Percentiles rank a stretch among this genome's conserved stretches.
These are phyloP conservation scores for Penicillium paradoxum DNA, from an alignment of 495 filamentous ascomycete genomes.

Conservation along the genomic window DNA sequence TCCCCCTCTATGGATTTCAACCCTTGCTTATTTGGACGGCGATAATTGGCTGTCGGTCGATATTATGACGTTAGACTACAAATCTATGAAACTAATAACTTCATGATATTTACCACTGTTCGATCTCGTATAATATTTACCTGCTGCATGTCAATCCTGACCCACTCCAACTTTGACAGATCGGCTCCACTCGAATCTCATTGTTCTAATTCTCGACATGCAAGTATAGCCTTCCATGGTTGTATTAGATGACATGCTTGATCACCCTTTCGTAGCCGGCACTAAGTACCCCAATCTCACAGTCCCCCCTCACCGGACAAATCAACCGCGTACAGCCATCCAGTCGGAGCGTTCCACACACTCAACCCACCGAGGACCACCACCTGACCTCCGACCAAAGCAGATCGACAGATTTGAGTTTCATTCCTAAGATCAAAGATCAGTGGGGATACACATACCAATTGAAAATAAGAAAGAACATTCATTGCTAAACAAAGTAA, in stretches of 20 bases:
- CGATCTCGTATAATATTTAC: constrained; percentile 9
- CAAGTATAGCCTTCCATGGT: not conserved
- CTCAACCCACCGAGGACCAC: not conserved
- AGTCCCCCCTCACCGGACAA: not conserved
- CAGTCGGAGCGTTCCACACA: constrained; percentile 3
- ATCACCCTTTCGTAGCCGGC: not conserved
- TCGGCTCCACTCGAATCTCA: constrained; percentile 12
- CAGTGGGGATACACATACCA: not conserved
- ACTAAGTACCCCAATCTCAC: not conserved
- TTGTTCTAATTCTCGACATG: not conserved
- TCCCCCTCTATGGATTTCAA: not conserved
- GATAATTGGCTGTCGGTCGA: not conserved
- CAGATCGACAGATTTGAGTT: not conserved
- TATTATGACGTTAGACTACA: constrained; percentile 19
- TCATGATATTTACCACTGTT: not conserved
- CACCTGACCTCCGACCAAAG: constrained; percentile 2
- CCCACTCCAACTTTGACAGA: constrained; percentile 16
- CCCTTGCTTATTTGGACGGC: not conserved
- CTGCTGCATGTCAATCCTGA: constrained; percentile 14
- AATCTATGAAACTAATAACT: constrained; percentile 11
- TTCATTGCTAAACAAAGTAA: not conserved
- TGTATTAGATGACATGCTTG: not conserved
- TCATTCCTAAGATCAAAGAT: not conserved
- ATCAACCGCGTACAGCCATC: not conserved
- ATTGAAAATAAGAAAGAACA: not conserved